phyloP scores from a whole-genome alignment of 305 asterid genomes.

The Solanum hybrid region DNA sequence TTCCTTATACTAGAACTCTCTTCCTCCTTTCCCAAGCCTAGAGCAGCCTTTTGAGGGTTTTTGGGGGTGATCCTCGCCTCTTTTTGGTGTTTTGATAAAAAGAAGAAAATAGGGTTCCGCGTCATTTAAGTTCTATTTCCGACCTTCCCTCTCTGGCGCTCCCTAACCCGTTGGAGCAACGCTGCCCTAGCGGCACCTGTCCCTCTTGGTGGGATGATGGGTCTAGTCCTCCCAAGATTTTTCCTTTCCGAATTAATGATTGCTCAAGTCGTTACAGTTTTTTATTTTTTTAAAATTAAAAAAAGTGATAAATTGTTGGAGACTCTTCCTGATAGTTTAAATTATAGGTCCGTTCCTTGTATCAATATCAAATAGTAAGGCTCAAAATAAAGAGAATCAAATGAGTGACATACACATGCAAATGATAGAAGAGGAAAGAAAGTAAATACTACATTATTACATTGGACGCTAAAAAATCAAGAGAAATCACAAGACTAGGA shows the following conservation, averaged over 20 bases:
- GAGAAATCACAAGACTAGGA: background rate
- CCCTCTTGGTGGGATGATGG: background rate
- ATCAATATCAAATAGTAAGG: background rate
- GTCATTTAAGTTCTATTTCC: background rate
- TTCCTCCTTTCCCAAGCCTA: background rate
- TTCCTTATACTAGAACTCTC: background rate
- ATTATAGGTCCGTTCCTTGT: background rate
- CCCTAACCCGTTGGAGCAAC: accelerated
- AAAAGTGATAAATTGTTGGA: background rate
- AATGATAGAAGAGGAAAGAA: background rate
- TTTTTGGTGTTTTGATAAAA: background rate
- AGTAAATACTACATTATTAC: background rate
- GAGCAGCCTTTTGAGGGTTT: background rate
- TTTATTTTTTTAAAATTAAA: no score
- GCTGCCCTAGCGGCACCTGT: background rate
- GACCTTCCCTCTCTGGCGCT: background rate
- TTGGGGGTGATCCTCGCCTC: background rate
- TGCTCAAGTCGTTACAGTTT: background rate
- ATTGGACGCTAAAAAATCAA: background rate
- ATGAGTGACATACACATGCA: background rate
- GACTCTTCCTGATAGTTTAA: background rate
- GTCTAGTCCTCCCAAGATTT: background rate
- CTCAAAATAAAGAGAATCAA: background rate
- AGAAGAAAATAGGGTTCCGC: background rate
- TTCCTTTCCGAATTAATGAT: background rate